A percentile compares a stretch with the other conserved stretches of the same genome.
phyloP scores from a whole-genome alignment of 2,329 filamentous ascomycete genomes.

The Clonostachys rosea region DNA sequence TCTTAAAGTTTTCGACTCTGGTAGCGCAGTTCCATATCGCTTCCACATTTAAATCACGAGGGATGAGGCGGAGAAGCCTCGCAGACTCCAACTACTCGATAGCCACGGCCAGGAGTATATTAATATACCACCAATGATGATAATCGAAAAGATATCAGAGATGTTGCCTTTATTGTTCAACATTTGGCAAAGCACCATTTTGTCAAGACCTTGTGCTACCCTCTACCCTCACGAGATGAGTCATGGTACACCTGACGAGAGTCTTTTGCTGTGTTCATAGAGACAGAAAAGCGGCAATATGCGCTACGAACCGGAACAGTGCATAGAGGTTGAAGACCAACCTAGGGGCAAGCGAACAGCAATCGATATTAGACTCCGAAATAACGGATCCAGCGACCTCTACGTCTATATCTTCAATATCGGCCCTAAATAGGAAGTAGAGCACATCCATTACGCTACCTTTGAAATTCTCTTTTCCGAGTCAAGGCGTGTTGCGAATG shows the following conservation, averaged over 20 bases:
- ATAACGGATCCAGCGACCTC: background rate
- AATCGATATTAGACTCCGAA: background rate
- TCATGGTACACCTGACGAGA: background rate
- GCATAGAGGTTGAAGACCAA: background rate
- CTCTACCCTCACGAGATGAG: background rate
- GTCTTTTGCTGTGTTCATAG: background rate
- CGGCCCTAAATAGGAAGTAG: background rate
- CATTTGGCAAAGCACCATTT: background rate
- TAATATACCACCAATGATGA: background rate
- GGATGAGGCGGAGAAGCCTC: background rate
- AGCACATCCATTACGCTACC: background rate
- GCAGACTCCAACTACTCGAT: background rate
- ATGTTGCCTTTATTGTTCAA: background rate
- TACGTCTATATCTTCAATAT: background rate
- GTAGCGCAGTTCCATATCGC: background rate
- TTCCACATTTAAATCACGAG: background rate
- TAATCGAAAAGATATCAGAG: background rate
- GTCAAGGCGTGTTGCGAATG: too few relatives aligned
- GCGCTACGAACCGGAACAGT: background rate
- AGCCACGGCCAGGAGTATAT: background rate
- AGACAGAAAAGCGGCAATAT: background rate
- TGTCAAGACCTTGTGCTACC: background rate
- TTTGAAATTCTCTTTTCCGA: background rate
- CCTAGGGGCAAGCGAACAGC: background rate
- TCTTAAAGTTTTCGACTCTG: background rate